Evolutionary conservation across 179 eudicot genomes (phyloP), one percentile per base, ranked within the genome.

Genomic region (Spinacia oleracea): DNA sequence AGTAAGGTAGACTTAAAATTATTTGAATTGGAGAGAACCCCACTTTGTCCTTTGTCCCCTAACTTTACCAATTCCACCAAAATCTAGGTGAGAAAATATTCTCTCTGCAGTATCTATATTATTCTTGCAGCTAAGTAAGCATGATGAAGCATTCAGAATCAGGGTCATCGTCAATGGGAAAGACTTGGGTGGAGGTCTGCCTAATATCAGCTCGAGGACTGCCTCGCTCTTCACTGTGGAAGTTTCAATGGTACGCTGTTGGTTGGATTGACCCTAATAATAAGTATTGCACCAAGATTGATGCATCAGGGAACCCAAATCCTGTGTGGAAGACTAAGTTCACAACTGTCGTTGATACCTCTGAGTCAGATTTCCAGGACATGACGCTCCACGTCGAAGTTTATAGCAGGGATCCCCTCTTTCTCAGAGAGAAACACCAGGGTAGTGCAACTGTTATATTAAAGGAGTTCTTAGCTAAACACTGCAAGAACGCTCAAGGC

Each of bases 221-320:
- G 18, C 82, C 88, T 48, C 88, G 91, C 0, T 85, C 90, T 3
- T 83, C 89, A 5, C 83, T 89, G 16, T 88, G 86, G 81, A 94
- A 94, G 90, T 90, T 79, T 73, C 98, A 92, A 50, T 92, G 93
- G 93, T 94, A 81, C 65, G 96, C 96, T 8, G 91, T 92, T 46
- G 98, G 94, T 56, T 94, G 98, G 98, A 87, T 92, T 15, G 90
- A 94, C 83, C 91, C 94, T 0, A 81, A 78, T 68, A 74, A 85
- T 85, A 92, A 94, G 77, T 92, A 91, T 80, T 94, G 98, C 86
- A 90, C 96, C 55, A 82, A 80, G 74, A 84, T 92, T 53, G 96
- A 92, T 83, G 79, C 88, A 51, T 89, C 94, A 12, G 94, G 96
- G 9, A 91, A 77, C 27, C 70, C 87, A 25, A 93, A 89, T 81